Base-by-base conservation (phyloP, 83 land plant genomes). In the Diphasiastrum complanatum region DNA sequence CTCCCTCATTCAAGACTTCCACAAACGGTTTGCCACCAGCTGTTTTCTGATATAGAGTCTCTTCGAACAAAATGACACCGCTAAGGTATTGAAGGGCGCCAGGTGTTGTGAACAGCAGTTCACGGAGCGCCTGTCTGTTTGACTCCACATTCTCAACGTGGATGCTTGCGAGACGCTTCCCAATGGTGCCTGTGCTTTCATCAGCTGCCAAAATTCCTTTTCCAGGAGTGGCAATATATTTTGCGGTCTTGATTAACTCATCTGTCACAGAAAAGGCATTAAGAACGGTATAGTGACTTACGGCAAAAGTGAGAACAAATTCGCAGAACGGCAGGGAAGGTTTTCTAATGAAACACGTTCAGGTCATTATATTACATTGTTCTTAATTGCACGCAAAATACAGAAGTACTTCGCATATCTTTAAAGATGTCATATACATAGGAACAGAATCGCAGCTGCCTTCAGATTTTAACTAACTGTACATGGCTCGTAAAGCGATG, bases 201-300 rank as follows among this genome's bases (percentile, higher is more conserved):
- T 71, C 74, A n/a, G 74, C 74, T 19, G 74, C 74, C 24, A 71
- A 51, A 27, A 71, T 71, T 19, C 74, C 74, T 51, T 71, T 71
- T 33, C 74, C 74, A 26, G 74, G 74, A 24, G 72, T 71, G n/a
- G 74, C 61, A 46, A 71, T 54, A n/a, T 71, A 55, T 36, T 56
- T 71, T 26, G 74, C 74, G n/a, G 50, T 71, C 63, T 31, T 20
- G 23, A 55, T 46, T 0, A 71, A 51, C 62, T 71, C 74, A 2
- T 65, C 74, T 38, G 72, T n/a, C n/a, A n/a, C n/a, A n/a, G n/a
- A n/a, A n/a, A n/a, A n/a, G n/a, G n/a, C n/a, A n/a, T n/a, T n/a
- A n/a, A n/a, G n/a, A n/a, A n/a, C n/a, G n/a, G n/a, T n/a, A n/a
- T n/a, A n/a, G n/a, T n/a, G n/a, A n/a, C n/a, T n/a, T n/a, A n/a